Percentiles rank a stretch among this genome's conserved stretches.
Evolutionary conservation across 768 basidiomycete species (phyloP).

Genomic region (Phylloporus sp.): DNA sequence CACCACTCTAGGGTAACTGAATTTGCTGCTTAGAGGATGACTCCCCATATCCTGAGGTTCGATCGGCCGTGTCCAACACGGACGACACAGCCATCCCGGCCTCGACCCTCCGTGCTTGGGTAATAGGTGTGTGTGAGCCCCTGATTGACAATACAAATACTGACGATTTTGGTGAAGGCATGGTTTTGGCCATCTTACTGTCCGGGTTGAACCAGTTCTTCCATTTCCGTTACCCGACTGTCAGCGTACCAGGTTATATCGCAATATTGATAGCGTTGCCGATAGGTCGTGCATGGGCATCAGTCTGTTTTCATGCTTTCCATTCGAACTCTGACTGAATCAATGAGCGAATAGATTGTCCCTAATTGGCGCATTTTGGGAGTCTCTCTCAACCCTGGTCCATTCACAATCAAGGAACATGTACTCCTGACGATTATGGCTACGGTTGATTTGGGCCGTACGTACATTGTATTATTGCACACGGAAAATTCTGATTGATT

Average conservation of each 20-base stretch:
- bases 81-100: conserved; percentile 65
- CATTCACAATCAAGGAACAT: conserved; percentile 71
- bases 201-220: conserved; percentile 78
- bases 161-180: too few relatives aligned
- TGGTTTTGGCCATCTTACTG: conserved; percentile 58
- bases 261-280: conserved; percentile 73
- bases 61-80: conserved; percentile 69
- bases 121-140: conserved; percentile 44
- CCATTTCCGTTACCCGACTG: conserved; percentile 60
- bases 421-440: conserved; percentile 72
- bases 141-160: too few relatives aligned
- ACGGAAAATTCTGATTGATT: background rate
- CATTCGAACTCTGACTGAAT: too few relatives aligned
- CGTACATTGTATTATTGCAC: conserved; percentile 14
- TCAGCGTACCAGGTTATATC: conserved; percentile 46
- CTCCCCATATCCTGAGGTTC: conserved; percentile 81
- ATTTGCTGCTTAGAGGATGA: too few relatives aligned
- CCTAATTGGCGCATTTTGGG: conserved; percentile 54
- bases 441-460: conserved; percentile 35
- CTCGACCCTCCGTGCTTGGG: conserved; percentile 57
- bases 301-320: too few relatives aligned
- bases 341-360: too few relatives aligned
- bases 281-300: conserved; percentile 58
- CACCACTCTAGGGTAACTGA: too few relatives aligned
- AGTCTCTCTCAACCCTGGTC: conserved; percentile 64